Conservation (phyloP, 805 yeast genomes). For the Torulaspora delbrueckii region DNA sequence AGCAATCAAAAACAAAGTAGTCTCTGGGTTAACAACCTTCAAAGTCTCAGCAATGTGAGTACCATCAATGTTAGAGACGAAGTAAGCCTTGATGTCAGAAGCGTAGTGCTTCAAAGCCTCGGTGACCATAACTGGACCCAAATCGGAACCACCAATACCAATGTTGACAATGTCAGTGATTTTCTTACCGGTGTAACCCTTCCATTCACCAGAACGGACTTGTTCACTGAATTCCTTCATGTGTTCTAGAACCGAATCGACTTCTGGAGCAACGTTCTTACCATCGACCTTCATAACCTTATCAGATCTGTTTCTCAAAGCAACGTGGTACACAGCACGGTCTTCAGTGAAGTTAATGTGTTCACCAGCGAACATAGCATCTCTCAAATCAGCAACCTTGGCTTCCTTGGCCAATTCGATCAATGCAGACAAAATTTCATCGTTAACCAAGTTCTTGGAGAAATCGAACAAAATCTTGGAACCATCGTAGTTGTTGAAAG, state of each 20-base stretch:
- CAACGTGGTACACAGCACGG: constrained; percentile 96
- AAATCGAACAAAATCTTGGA: constrained; percentile 89
- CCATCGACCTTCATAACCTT: constrained; percentile 88
- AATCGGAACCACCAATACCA: constrained; percentile 98
- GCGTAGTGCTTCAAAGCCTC: constrained; percentile 93
- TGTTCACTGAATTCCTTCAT: constrained; percentile 92
- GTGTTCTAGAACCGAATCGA: constrained; percentile 85
- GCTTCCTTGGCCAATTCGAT: constrained; percentile 85
- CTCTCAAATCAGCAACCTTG: constrained; percentile 78
- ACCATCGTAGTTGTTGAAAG: constrained; percentile 79
- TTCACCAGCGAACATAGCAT: constrained; percentile 86
- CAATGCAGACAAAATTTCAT: constrained; percentile 65
- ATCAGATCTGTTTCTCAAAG: constrained; percentile 87
- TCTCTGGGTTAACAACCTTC: constrained; percentile 74
- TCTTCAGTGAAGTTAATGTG: constrained; percentile 94
- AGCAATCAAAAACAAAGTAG: constrained; percentile 87
- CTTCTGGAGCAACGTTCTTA: constrained; percentile 83
- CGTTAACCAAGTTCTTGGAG: constrained; percentile 90
- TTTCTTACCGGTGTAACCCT: constrained; percentile 91
- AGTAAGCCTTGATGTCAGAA: constrained; percentile 73
- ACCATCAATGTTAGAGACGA: constrained; percentile 98
- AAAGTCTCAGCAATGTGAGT: constrained; percentile 91
- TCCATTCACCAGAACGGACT: constrained; percentile 92
- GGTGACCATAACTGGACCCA: constrained; percentile 99
- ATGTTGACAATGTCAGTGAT: constrained; percentile 94